Base-by-base conservation (phyloP, 352 stramenopile species). In the Saprolegnia parasitica region DNA sequence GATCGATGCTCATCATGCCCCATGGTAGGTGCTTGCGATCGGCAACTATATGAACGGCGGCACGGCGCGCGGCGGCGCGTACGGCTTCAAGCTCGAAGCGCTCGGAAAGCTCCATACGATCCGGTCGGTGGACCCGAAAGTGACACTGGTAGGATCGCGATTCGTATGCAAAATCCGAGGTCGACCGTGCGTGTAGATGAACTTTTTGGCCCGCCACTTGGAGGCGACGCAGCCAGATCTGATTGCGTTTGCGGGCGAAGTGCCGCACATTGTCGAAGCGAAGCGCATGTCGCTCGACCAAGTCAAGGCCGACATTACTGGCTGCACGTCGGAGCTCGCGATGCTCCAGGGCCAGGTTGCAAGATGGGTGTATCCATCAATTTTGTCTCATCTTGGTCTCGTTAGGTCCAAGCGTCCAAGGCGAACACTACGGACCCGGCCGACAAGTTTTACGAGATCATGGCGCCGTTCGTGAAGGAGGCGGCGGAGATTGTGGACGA, bases 31-130 rank as follows among this genome's bases (percentile, higher is more conserved):
- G 45, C 63, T 97, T n/a, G 86, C 88, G 3, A 84, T 98, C 29
- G 91, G 91, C 10, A 98, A 98, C 77, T 96, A 96, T 67, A 74
- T 98, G 63, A 98, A 98, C 72, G 90, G 86, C 58, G 90, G 82
- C 56, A 97, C 86, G 5, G 79, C 86, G 13, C 87, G 89, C 45
- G 90, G 91, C 65, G 88, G 86, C 40, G 90, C 90, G 5, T 97
- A 96, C 63, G 91, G 91, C 0, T 98, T 97, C 78, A 96, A 96
- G 73, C 73, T 97, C 10, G 89, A 96, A 64, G 93, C 87, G 24
- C 77, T 98, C 16, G 87, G 74, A 39, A 98, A 98, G 74, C 75
- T 98, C 39, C 82, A 92, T 61, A 87, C 84, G 15, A 77, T 97
- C 21, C 95, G 95, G 67, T 89, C 82, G 0, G 75, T 93, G 1